phyloP scores from a whole-genome alignment of 202 grass and related monocot species.

The Dendrocalamus latiflorus region DNA sequence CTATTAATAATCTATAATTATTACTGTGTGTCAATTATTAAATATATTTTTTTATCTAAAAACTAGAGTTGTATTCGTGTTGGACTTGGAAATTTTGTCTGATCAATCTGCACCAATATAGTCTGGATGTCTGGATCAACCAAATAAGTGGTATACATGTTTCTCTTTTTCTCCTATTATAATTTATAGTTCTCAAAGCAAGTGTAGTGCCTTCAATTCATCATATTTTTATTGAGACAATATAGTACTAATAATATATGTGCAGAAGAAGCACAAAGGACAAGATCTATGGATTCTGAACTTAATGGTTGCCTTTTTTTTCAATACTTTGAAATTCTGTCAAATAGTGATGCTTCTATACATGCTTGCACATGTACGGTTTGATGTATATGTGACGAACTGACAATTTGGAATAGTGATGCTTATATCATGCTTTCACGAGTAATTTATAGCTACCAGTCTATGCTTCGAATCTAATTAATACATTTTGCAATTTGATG shows the following conservation, averaged over 20 bases:
- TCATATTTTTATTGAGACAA: neutral
- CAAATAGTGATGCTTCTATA: neutral
- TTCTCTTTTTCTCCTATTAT: neutral
- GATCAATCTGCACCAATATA: neutral
- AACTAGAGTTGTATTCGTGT: neutral
- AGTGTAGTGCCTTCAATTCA: neutral
- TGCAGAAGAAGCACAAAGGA: neutral
- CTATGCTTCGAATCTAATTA: neutral
- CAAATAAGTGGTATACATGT: neutral
- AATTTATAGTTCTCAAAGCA: neutral
- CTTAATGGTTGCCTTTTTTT: neutral
- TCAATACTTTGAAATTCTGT: neutral
- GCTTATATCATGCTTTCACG: too few species aligned
- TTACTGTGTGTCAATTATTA: neutral
- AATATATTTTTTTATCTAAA: neutral
- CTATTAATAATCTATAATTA: neutral
- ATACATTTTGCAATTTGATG: neutral
- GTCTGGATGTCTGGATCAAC: neutral
- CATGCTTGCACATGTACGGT: neutral
- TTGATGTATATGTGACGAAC: neutral
- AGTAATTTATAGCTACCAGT: too few species aligned
- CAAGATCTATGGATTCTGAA: neutral
- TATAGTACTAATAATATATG: neutral
- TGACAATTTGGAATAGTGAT: too few species aligned
- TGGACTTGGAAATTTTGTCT: neutral